phyloP scores from a whole-genome alignment of 805 yeast genomes.

The Ogataea populi-albae region DNA sequence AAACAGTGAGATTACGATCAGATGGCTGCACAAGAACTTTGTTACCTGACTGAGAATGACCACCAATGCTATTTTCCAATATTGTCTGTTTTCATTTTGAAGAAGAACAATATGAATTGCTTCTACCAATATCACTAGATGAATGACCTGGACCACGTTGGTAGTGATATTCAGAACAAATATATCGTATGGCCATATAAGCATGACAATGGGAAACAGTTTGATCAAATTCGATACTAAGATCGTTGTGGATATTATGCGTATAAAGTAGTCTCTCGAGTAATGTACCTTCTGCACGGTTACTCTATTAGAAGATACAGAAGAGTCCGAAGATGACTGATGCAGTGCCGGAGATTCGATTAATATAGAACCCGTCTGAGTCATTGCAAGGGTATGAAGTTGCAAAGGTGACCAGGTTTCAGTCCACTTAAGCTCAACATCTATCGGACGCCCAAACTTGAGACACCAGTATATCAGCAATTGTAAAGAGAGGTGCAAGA shows the following conservation, averaged over 20 bases:
- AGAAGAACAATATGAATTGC: conserved; percentile 32
- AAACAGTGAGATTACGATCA: conserved; percentile 21
- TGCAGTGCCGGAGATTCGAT: conserved; percentile 4
- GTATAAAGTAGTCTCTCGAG: conserved; percentile 29
- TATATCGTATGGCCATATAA: conserved; percentile 97
- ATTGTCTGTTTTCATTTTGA: conserved; percentile 24
- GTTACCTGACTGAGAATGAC: conserved; percentile 26
- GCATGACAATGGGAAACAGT: conserved; percentile 85
- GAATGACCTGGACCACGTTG: conserved; percentile 31
- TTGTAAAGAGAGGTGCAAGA: conserved; percentile 31
- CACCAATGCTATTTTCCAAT: conserved; percentile 28
- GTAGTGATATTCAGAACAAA: conserved; percentile 44
- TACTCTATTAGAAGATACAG: conserved; percentile 8
- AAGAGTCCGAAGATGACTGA: conserved; percentile 7
- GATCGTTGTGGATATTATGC: conserved; percentile 63
- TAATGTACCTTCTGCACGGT: conserved; percentile 30
- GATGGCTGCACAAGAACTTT: conserved; percentile 19
- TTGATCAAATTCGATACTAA: conserved; percentile 76
- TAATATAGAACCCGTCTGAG: conserved; percentile 6
- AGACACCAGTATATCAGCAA: conserved; percentile 30
- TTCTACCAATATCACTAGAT: conserved; percentile 31
- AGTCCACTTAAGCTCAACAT: conserved; percentile 18
- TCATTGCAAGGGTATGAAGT: conserved; percentile 1
- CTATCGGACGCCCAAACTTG: conserved; percentile 30
- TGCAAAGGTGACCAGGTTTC: conserved; percentile 7